phyloP scores from a whole-genome alignment of 176 grass and related monocot species.

The Triticum urartu region DNA sequence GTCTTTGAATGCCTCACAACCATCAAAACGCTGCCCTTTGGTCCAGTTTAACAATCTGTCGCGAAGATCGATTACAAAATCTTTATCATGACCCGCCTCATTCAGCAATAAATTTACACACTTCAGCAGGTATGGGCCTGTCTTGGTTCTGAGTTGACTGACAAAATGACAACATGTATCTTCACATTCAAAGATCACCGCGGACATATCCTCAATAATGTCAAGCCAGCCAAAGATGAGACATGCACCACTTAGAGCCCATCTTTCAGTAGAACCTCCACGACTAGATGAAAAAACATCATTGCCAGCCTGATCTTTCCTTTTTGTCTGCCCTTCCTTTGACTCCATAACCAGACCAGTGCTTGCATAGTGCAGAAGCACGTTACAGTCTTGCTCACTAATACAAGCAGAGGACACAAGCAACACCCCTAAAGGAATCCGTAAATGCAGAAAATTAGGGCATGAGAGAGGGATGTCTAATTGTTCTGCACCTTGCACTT shows the following conservation, averaged over 20 bases:
- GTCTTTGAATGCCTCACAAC: slow-evolving; percentile 58
- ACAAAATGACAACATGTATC: slow-evolving; percentile 47
- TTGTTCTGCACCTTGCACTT: slow-evolving; percentile 17
- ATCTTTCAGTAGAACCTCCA: slow-evolving; percentile 33
- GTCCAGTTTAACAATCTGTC: slow-evolving; percentile 63
- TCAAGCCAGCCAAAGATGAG: slow-evolving; percentile 66
- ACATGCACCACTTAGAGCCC: slow-evolving; percentile 50
- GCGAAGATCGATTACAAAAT: slow-evolving; percentile 52
- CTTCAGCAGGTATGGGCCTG: slow-evolving; percentile 48
- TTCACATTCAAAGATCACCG: slow-evolving; percentile 58
- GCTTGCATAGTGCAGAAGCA: slow-evolving; percentile 61
- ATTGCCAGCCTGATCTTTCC: slow-evolving; percentile 7
- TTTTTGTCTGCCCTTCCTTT: slow-evolving; percentile 34
- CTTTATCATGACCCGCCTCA: slow-evolving; percentile 29
- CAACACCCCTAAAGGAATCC: slow-evolving; percentile 69
- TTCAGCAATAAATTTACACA: slow-evolving; percentile 52
- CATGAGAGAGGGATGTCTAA: slow-evolving; percentile 10
- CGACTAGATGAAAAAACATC: slow-evolving; percentile 16
- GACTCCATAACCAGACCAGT: slow-evolving; percentile 44
- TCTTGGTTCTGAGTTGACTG: slow-evolving; percentile 58
- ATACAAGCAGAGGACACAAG: slow-evolving; percentile 44
- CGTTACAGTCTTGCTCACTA: slow-evolving; percentile 43
- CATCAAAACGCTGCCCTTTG: slow-evolving; percentile 36
- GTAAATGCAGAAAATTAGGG: slow-evolving; percentile 50
- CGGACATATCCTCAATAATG: slow-evolving; percentile 60